Evolutionary conservation across 2,329 filamentous ascomycete genomes (phyloP).

Genomic region (Proliferodiscus dingleyae): DNA sequence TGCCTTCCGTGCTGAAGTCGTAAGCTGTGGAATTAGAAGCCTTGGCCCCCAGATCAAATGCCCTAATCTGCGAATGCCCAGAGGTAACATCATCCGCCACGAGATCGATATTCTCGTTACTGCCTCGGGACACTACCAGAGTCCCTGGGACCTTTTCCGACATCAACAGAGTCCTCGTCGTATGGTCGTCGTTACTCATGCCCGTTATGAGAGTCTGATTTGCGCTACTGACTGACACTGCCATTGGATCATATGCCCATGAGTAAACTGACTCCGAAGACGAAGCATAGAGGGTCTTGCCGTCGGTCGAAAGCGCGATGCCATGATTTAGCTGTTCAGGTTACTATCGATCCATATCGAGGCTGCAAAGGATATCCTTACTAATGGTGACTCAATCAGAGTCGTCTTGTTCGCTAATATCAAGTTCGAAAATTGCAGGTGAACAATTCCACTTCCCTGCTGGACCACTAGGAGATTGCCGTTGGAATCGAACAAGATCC

Average conservation of each 20-base stretch:
- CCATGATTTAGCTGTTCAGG: slow-evolving; percentile 49
- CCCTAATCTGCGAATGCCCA: slow-evolving; percentile 64
- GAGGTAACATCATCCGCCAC: slow-evolving; percentile 45
- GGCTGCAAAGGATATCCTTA: slow-evolving; percentile 7
- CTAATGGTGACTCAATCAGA: slow-evolving; percentile 16
- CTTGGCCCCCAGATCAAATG: slow-evolving; percentile 44
- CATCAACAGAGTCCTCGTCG: slow-evolving; percentile 61
- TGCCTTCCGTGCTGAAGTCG: slow-evolving; percentile 45
- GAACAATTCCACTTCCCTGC: slow-evolving; percentile 25
- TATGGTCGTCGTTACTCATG: slow-evolving; percentile 60
- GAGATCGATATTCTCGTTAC: slow-evolving; percentile 56
- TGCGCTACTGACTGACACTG: slow-evolving; percentile 39
- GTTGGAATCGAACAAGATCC: slow-evolving; percentile 29
- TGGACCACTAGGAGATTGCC: slow-evolving; percentile 31
- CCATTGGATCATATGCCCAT: slow-evolving; percentile 59
- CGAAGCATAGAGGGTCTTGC: slow-evolving; percentile 53
- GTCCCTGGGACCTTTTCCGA: slow-evolving; percentile 49
- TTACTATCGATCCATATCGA: slow-evolving; percentile 2
- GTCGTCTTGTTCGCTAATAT: slow-evolving; percentile 19
- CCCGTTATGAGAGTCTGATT: slow-evolving; percentile 53
- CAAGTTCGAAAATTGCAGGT: slow-evolving; percentile 23
- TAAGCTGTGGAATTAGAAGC: slow-evolving; percentile 30
- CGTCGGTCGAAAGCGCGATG: slow-evolving; percentile 48
- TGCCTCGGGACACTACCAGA: slow-evolving; percentile 63
- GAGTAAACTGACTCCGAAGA: slow-evolving; percentile 53